Evolutionary conservation across 75 land plant genomes (phyloP), one percentile per base, ranked within the genome.

Genomic region (Selaginella moellendorffii): DNA sequence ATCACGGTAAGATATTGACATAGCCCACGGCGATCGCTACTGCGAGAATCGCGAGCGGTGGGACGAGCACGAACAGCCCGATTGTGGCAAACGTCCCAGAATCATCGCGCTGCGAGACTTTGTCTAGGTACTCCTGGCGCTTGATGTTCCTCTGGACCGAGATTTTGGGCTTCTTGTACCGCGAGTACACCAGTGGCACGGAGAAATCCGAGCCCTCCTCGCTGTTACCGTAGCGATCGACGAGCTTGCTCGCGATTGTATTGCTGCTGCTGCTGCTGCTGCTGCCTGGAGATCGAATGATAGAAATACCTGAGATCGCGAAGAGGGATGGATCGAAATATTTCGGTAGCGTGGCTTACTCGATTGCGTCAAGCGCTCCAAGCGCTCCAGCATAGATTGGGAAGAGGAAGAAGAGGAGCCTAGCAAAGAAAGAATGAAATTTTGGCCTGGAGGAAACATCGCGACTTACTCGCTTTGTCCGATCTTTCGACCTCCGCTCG

Each of bases 131-230:
- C 52, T 85, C 73, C 69, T 93, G 96, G 65, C 98, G 71, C 54
- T 78, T 82, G 65, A 93, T 89, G 65, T 93, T 93, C 62, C 98
- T 77, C 67, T 70, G 85, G 78, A 88, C 86, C 0, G 98, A 93
- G 2, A 82, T 72, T 0, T 96, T 5, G 5, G 46, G 46, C 46
- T 36, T 36, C 14, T 14, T 36, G 14, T 5, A 5, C 14, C 46
- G 5, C 14, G 46, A 5, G 14, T 5, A 36, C 46, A 36, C 46
- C 14, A 36, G 14, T 5, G 46, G 46, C 5, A 36, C 46, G 5
- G 46, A 36, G 14, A 36, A 36, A 36, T 14, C 14, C 46, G 46
- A 36, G 46, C 46, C n/a, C n/a, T n/a, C 14, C 14, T 36, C 10
- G 46, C 14, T 36, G 46, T 14, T 36, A 5, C 46, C 46, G 14